phyloP scores from a whole-genome alignment of 2,329 filamentous ascomycete species.

The Colletotrichum siamense region DNA sequence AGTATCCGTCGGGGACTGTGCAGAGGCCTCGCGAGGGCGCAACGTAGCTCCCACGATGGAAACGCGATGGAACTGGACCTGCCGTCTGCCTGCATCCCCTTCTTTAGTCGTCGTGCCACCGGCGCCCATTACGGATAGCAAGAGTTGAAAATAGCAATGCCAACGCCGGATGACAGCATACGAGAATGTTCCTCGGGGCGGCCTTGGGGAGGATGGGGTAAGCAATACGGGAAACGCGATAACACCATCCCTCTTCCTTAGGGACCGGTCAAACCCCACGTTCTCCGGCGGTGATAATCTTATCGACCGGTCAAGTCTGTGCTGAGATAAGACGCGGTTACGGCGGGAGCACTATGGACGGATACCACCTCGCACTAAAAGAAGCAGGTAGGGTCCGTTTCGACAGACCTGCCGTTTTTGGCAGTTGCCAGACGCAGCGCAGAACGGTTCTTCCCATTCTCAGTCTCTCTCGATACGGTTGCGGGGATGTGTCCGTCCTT shows the following conservation, averaged over 20 bases:
- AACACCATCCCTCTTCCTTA: not conserved
- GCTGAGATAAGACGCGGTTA: not conserved
- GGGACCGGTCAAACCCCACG: not conserved
- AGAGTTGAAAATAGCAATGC: conserved; percentile 7
- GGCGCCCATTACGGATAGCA: not conserved
- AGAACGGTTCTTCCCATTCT: not conserved
- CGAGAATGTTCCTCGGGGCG: not conserved
- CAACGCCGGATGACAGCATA: conserved; percentile 1
- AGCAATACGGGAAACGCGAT: not conserved
- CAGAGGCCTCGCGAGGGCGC: not conserved
- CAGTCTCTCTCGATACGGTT: not conserved
- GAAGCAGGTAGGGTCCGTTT: not conserved
- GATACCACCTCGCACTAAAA: not conserved
- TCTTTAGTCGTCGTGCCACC: not conserved
- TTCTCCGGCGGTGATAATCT: not conserved
- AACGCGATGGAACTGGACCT: not conserved
- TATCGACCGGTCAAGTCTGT: not conserved
- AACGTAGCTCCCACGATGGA: not conserved
- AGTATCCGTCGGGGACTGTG: not conserved
- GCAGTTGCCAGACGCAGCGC: not conserved
- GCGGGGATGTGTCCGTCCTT: not conserved
- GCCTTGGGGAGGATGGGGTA: not conserved
- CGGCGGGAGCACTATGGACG: not conserved
- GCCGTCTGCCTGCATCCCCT: not conserved
- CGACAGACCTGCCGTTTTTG: not conserved